Evolutionary conservation across 768 basidiomycete species (phyloP).

Genomic region (Kwoniella heveanensis): DNA sequence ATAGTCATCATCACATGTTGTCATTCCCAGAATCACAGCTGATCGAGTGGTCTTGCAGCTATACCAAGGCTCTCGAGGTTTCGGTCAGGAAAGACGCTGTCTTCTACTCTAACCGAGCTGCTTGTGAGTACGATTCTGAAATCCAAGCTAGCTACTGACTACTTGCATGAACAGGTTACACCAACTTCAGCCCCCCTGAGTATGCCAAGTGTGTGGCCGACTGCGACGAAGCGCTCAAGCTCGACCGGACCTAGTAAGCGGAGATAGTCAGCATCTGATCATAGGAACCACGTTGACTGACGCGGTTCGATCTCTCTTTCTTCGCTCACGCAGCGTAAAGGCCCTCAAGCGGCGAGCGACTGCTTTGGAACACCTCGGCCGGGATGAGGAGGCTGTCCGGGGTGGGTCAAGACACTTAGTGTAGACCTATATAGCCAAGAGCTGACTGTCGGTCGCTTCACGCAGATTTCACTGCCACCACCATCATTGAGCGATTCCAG

Average conservation of each 20-base stretch:
- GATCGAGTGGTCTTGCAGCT: slow-evolving; percentile 34
- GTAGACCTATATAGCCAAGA: not conserved
- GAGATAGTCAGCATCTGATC: too few species aligned
- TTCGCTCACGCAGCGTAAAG: slow-evolving; percentile 56
- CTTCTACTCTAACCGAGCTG: slow-evolving; percentile 95
- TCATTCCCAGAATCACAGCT: too few species aligned
- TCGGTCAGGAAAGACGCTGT: slow-evolving; percentile 71
- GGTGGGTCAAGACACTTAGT: slow-evolving; percentile 61
- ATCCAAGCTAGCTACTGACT: not conserved
- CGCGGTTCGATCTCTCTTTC: too few species aligned
- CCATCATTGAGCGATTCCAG: slow-evolving; percentile 90
- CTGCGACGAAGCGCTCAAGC: slow-evolving; percentile 81
- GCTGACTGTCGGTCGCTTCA: not conserved
- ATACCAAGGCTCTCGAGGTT: slow-evolving; percentile 61
- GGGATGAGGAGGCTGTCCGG: slow-evolving; percentile 74
- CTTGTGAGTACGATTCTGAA: slow-evolving; percentile 70
- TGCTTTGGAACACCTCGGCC: slow-evolving; percentile 75
- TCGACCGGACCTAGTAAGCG: slow-evolving; percentile 70
- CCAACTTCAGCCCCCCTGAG: slow-evolving; percentile 84
- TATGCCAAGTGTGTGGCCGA: slow-evolving; percentile 80
- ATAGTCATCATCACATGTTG: too few species aligned
- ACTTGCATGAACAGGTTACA: slow-evolving; percentile 67
- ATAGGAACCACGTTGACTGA: too few species aligned
- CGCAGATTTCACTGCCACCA: slow-evolving; percentile 91
- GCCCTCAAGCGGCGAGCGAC: slow-evolving; percentile 80